Base-by-base conservation (phyloP, 129 eudicot genomes). In the Ambrosia artemisiifolia region DNA sequence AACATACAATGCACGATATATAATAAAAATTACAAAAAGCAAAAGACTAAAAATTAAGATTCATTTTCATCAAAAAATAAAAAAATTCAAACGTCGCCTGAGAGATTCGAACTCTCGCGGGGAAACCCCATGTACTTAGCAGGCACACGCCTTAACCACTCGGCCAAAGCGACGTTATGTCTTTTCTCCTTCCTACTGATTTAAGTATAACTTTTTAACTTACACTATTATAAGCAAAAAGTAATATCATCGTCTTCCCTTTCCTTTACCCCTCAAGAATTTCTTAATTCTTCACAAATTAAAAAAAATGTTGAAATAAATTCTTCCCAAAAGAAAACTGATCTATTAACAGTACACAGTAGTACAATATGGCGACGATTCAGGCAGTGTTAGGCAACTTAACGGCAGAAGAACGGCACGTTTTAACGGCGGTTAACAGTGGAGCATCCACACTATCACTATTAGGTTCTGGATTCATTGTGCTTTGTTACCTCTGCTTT, bases 41-140 rank as follows among this genome's bases (percentile, higher is more conserved):
- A 24, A 24, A 24, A 24, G 28, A 24, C 28, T 24, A 24, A 0
- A 24, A 24, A 24, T 24, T 24, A 24, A 24, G 28, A 24, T 24
- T 24, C 28, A 24, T n/a, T n/a, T n/a, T n/a, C n/a, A n/a, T 9
- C 0, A 10, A 10, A 44, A 3, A 24, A n/a, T 18, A 2, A 5
- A 59, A 32, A 0, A 0, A 24, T 24, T 24, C 1, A 3, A 30
- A 0, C 87, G 91, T 71, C 89, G 83, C 86, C 89, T 90, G 91
- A 87, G 94, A 85, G 96, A 90, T 87, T 90, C 94, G 94, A 87
- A 90, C 94, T 87, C 94, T 90, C 91, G 94, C 88, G 91, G 88
- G 94, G 86, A 82, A 82, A 84, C 85, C 90, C 85, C 88, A 86
- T 84, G 88, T 85, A 87, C 87, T 87, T 90, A 83, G 87, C 84